phyloP scores from a whole-genome alignment of 2,329 filamentous ascomycete genomes.

The Aspergillus pseudonomiae region DNA sequence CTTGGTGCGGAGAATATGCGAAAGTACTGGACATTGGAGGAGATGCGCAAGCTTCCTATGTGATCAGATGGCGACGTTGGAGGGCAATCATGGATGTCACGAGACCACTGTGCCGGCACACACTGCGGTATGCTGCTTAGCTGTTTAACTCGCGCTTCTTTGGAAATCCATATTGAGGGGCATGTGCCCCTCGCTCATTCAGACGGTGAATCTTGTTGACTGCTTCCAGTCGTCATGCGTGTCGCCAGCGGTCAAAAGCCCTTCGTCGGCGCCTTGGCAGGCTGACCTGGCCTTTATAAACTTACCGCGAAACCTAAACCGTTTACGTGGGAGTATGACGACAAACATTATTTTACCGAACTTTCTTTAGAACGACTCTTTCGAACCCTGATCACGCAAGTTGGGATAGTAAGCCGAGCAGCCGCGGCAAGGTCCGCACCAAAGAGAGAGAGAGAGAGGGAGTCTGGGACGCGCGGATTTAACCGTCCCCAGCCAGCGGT shows the following conservation, averaged over 20 bases:
- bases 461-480: not conserved
- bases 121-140: too few species aligned
- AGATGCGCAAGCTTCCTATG: conserved; percentile 73
- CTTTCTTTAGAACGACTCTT: not conserved
- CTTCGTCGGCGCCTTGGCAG: not conserved
- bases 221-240: not conserved
- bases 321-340: not conserved
- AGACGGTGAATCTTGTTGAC: not conserved
- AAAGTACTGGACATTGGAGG: conserved; percentile 75
- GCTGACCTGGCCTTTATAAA: not conserved
- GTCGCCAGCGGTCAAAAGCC: not conserved
- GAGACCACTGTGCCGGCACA: not conserved
- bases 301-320: not conserved
- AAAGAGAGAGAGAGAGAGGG: not conserved
- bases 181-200: not conserved
- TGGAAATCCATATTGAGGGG: not conserved
- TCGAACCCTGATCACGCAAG: not conserved
- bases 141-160: too few species aligned
- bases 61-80: conserved; percentile 35
- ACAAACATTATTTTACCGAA: not conserved
- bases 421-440: not conserved
- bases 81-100: not conserved
- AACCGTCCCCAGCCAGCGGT: not conserved
- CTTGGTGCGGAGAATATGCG: conserved; percentile 87
- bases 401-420: not conserved